Conservation (phyloP, 2,329 filamentous ascomycete species). For the Dendrostoma leiphaemia region DNA sequence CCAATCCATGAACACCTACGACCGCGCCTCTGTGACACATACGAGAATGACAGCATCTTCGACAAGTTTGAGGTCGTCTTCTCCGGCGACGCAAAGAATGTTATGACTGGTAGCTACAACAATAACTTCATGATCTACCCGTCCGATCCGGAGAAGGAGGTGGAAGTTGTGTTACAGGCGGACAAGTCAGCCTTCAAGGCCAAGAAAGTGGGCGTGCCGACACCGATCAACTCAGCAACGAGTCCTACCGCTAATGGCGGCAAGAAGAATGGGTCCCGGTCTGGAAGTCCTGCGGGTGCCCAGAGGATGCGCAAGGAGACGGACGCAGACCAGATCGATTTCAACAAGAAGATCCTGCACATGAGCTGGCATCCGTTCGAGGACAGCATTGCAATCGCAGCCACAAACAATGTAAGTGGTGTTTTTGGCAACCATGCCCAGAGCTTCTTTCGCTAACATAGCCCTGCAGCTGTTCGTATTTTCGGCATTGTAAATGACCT, state of each 20-base stretch:
- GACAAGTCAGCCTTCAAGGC: conserved; percentile 99
- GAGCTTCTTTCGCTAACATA: conserved; percentile 21
- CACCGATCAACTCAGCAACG: conserved; percentile 83
- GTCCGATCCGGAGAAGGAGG: conserved; percentile 91
- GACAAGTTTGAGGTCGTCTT: conserved; percentile 99
- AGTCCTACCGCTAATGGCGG: conserved; percentile 70
- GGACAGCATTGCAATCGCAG: conserved; percentile 98
- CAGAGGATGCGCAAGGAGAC: conserved; percentile 99
- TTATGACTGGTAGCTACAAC: conserved; percentile 99
- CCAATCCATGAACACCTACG: conserved; percentile 97
- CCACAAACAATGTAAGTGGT: conserved; percentile 92
- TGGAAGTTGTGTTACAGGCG: conserved; percentile 94
- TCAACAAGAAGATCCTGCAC: conserved; percentile 99
- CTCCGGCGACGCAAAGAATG: conserved; percentile 96
- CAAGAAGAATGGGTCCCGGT: conserved; percentile 87
- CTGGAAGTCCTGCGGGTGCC: conserved; percentile 75
- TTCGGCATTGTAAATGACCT: conserved; percentile 27
- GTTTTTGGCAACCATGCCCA: neutral
- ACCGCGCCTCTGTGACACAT: conserved; percentile 92
- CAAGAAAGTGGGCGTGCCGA: conserved; percentile 98
- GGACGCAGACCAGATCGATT: conserved; percentile 98
- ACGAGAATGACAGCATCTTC: conserved; percentile 99
- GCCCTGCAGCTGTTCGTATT: conserved; percentile 32
- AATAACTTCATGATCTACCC: conserved; percentile 99
- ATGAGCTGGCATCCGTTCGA: conserved; percentile 99